Base-by-base conservation (phyloP, 176 grass and related monocot genomes). In the Aegilops tauschii region DNA sequence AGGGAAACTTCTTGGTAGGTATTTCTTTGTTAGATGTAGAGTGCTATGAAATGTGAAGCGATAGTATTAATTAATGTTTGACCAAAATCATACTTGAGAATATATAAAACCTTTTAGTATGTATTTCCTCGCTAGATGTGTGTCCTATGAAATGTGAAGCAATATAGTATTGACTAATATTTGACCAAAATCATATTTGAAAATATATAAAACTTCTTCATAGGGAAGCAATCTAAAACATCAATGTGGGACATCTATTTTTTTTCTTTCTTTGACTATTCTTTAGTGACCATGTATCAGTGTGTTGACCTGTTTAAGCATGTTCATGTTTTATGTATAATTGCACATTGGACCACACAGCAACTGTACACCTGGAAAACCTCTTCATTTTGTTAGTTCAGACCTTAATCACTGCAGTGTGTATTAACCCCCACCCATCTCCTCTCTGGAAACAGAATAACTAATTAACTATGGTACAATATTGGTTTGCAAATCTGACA, bases 31-130 rank as follows among this genome's bases (percentile, higher is more conserved):
- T 75, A 5, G 23, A 28, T 49, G 12, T 75, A 49, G 72, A 16
- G 42, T 9, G 42, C 23, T 87, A 18, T 44, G 35, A 73, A 56
- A 70, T 71, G 14, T 39, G 6, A 32, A 65, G 36, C 14, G 17
- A 66, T 36, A 58, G 18, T 58, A 76, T 76, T 68, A 34, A 61
- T 67, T 73, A 47, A 28, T 66, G 9, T 69, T 58, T 35, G 28
- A 45, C 5, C 16, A 14, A 23, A 69, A 56, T 13, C 29, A 44
- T 77, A 36, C 34, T 63, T 47, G 1, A 12, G 8, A 71, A 47
- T 35, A 27, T 69, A 65, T 68, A 20, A 45, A 13, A 9, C 42
- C 72, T 86, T 65, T 25, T 90, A 78, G 63, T 78, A 80, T 12
- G 45, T 83, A 84, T 76, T 32, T 14, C 10, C 76, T n/a, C 4